These are phyloP conservation scores for Leccinum disarticulatum DNA, from an alignment of 768 basidiomycete genomes.

Conservation along the genomic window DNA sequence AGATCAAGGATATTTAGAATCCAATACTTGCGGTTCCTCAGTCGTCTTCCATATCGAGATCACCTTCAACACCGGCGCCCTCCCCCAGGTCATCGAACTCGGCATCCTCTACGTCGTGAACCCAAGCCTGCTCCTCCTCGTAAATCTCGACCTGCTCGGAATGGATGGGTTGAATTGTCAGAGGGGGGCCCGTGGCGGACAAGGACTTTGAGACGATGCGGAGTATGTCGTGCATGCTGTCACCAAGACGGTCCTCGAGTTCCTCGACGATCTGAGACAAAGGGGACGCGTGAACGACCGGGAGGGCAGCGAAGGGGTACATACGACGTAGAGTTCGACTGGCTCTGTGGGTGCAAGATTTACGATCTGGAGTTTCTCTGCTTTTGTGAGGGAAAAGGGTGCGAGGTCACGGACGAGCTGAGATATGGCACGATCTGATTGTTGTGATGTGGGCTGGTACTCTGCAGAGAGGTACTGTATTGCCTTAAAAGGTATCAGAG, in stretches of 20 bases:
- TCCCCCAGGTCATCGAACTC: conserved; percentile 67
- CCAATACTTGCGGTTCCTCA: conserved; percentile 24
- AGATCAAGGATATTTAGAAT: conserved; percentile 21
- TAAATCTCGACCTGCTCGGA: conserved; percentile 1
- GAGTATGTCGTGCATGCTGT: conserved; percentile 68
- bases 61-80: conserved; percentile 66
- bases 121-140: conserved; percentile 31
- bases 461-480: conserved; percentile 81
- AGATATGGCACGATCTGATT: conserved; percentile 63
- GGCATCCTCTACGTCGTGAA: conserved; percentile 46
- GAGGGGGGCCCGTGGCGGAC: conserved; percentile 6
- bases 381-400: conserved; percentile 76
- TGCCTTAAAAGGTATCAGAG: conserved; percentile 48
- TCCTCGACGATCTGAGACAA: conserved; percentile 86
- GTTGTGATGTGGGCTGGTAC: conserved; percentile 64
- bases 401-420: conserved; percentile 67
- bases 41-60: conserved; percentile 64
- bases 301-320: conserved; percentile 30
- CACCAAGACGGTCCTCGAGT: conserved; percentile 76
- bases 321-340: conserved; percentile 87
- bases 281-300: background rate
- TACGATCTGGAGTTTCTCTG: conserved; percentile 90
- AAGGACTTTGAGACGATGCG: conserved; percentile 49
- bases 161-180: background rate
- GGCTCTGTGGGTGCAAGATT: conserved; percentile 81